A percentile compares a stretch with the other conserved stretches of the same genome.
Conservation (phyloP, 129 eudicot genomes). For the Lactuca sativa region DNA sequence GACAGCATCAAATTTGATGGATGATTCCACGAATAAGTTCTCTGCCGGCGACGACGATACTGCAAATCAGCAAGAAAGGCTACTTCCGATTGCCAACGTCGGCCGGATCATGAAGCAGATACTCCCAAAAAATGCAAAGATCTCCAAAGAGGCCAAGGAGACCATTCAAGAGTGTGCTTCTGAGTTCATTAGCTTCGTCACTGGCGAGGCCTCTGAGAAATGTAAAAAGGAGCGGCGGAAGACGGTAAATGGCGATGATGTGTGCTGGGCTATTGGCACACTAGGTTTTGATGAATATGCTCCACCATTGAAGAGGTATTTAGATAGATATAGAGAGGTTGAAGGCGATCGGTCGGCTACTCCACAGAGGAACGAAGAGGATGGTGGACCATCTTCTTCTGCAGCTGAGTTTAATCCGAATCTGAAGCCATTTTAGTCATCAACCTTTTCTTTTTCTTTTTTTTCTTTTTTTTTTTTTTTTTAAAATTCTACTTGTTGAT, state of each 20-base stretch:
- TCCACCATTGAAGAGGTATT: constrained; percentile 49
- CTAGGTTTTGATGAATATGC: constrained; percentile 61
- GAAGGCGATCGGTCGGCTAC: constrained; percentile 41
- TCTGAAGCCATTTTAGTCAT: constrained; percentile 8
- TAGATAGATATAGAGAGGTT: constrained; percentile 48
- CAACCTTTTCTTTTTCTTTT: not conserved
- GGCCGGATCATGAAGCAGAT: constrained; percentile 62
- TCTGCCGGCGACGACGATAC: constrained; percentile 30
- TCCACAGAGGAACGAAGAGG: constrained; percentile 22
- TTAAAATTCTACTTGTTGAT: constrained; percentile 9
- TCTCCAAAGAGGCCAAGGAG: constrained; percentile 62
- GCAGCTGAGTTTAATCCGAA: constrained; percentile 21
- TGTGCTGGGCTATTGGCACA: constrained; percentile 53
- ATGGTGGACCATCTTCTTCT: constrained; percentile 25
- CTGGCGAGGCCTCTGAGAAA: constrained; percentile 61
- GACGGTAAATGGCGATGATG: constrained; percentile 61
- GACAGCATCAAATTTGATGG: constrained; percentile 36
- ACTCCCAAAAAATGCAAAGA: constrained; percentile 53
- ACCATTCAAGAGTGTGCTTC: constrained; percentile 67
- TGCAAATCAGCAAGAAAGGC: constrained; percentile 44
- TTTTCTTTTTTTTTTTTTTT: not conserved
- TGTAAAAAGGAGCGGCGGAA: constrained; percentile 55
- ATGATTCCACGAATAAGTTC: constrained; percentile 33
- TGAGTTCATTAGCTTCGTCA: constrained; percentile 66
- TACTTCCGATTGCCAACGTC: constrained; percentile 62